Evolutionary conservation across 225 moss, liverwort and hornwort genomes (phyloP).

Genomic region (Physcomitrellopsis africana): DNA sequence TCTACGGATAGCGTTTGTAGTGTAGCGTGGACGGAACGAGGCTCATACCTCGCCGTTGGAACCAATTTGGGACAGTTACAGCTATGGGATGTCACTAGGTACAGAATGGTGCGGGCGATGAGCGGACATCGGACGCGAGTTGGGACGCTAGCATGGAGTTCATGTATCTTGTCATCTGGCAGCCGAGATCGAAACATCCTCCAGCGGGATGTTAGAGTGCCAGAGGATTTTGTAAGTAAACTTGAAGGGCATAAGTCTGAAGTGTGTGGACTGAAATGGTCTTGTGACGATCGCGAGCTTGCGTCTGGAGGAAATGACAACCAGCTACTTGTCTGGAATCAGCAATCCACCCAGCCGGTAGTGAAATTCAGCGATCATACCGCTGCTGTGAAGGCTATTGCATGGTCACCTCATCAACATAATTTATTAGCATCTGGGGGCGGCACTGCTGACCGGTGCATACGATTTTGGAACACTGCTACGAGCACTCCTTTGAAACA

Average conservation of each 20-base stretch:
- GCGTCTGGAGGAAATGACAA: slow-evolving; percentile 99
- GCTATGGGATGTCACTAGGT: slow-evolving; percentile 94
- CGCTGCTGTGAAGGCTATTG: slow-evolving; percentile 96
- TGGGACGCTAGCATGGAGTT: slow-evolving; percentile 95
- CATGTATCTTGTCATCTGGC: slow-evolving; percentile 85
- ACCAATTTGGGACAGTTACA: slow-evolving; percentile 96
- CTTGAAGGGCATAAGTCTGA: slow-evolving; percentile 94
- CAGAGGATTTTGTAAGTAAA: slow-evolving; percentile 88
- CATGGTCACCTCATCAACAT: slow-evolving; percentile 98
- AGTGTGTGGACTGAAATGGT: slow-evolving; percentile 98
- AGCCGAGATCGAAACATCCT: slow-evolving; percentile 94
- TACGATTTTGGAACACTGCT: slow-evolving; percentile 94
- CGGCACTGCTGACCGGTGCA: slow-evolving; percentile 95
- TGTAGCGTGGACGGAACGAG: slow-evolving; percentile 95
- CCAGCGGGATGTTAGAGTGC: slow-evolving; percentile 85
- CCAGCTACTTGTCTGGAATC: slow-evolving; percentile 95
- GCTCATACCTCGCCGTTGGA: slow-evolving; percentile 93
- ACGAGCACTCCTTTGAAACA: slow-evolving; percentile 89
- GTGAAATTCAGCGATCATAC: slow-evolving; percentile 99
- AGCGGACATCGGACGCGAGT: slow-evolving; percentile 91
- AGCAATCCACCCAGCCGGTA: slow-evolving; percentile 89
- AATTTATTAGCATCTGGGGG: slow-evolving; percentile 93
- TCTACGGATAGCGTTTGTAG: slow-evolving; percentile 89
- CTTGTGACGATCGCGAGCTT: slow-evolving; percentile 95
- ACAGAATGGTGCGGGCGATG: slow-evolving; percentile 85